Conservation (phyloP, 305 asterid genomes). For the Stenogyne calaminthoides region DNA sequence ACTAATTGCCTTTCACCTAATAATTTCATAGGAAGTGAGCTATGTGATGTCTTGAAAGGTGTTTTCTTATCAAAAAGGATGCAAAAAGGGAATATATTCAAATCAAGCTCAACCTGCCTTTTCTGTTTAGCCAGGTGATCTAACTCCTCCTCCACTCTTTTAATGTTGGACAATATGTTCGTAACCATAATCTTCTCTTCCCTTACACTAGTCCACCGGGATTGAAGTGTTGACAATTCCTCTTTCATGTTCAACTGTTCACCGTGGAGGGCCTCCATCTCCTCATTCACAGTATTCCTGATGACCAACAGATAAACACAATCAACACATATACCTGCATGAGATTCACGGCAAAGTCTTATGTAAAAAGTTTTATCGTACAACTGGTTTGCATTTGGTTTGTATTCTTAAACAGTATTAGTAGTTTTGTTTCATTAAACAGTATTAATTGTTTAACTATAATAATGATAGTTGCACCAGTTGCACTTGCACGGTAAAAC, state of each 20-base stretch:
- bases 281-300: slow-evolving; percentile 64
- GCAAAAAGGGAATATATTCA: slow-evolving; percentile 60
- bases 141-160: slow-evolving; percentile 74
- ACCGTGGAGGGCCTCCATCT: slow-evolving; percentile 49
- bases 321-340: slow-evolving; percentile 18
- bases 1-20: slow-evolving; percentile 6
- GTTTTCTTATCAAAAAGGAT: slow-evolving; percentile 9
- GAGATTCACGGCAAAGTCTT: not conserved
- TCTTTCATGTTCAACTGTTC: slow-evolving; percentile 55
- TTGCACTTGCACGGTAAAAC: too few relatives aligned
- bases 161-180: slow-evolving; percentile 51
- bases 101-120: slow-evolving; percentile 77
- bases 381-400: too few relatives aligned
- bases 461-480: too few relatives aligned
- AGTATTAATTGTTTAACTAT: too few relatives aligned
- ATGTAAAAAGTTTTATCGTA: too few relatives aligned
- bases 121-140: slow-evolving; percentile 71
- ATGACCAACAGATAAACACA: slow-evolving; percentile 38
- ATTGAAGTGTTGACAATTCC: slow-evolving; percentile 53
- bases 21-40: not conserved
- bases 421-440: not conserved
- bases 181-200: slow-evolving; percentile 68
- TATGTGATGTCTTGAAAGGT: slow-evolving; percentile 17
- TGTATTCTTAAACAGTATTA: too few relatives aligned
- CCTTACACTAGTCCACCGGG: slow-evolving; percentile 68